Percentiles rank a stretch among this genome's conserved stretches.
Evolutionary conservation across 2,329 filamentous ascomycete species (phyloP).

Genomic region (Ophiocordyceps camponoti-leonardi): DNA sequence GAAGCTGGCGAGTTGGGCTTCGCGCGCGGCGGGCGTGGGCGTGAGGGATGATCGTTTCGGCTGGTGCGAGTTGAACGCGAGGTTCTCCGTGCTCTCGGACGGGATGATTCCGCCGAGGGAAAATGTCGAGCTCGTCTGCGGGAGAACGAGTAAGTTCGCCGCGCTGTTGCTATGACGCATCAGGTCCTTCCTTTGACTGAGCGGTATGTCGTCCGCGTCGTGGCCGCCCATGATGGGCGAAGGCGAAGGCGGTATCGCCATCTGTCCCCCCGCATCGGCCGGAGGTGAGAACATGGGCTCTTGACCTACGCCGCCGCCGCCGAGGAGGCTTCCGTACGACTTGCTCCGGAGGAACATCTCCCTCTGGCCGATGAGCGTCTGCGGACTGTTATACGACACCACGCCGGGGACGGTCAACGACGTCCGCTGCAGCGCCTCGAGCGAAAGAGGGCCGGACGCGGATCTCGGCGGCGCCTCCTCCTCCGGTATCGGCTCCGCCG

Average conservation of each 20-base stretch:
- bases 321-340: slow-evolving; percentile 23
- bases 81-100: slow-evolving; percentile 14
- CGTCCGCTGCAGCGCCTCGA: slow-evolving; percentile 10
- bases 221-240: slow-evolving; percentile 10
- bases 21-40: slow-evolving; percentile 26
- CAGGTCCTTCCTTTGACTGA: slow-evolving; percentile 48
- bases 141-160: slow-evolving; percentile 12
- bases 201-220: slow-evolving; percentile 51
- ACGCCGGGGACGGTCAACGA: slow-evolving; percentile 21
- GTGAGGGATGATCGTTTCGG: slow-evolving; percentile 28
- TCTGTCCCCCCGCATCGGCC: too few relatives aligned
- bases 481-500: slow-evolving; percentile 3
- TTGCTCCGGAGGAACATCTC: slow-evolving; percentile 36
- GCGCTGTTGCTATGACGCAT: slow-evolving; percentile 36
- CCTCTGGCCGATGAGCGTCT: slow-evolving; percentile 38
- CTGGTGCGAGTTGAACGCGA: slow-evolving; percentile 36
- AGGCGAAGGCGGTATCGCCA: slow-evolving; percentile 6
- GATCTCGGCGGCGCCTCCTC: slow-evolving; percentile 1
- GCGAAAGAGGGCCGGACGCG: slow-evolving; percentile 7
- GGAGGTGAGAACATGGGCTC: slow-evolving; percentile 7
- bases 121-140: not conserved
- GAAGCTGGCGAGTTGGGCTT: slow-evolving; percentile 48
- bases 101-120: slow-evolving; percentile 1
- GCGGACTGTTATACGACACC: slow-evolving; percentile 31
- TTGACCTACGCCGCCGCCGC: slow-evolving; percentile 9